Conservation (phyloP, 176 grass and related monocot species). For the Carex pumila region DNA sequence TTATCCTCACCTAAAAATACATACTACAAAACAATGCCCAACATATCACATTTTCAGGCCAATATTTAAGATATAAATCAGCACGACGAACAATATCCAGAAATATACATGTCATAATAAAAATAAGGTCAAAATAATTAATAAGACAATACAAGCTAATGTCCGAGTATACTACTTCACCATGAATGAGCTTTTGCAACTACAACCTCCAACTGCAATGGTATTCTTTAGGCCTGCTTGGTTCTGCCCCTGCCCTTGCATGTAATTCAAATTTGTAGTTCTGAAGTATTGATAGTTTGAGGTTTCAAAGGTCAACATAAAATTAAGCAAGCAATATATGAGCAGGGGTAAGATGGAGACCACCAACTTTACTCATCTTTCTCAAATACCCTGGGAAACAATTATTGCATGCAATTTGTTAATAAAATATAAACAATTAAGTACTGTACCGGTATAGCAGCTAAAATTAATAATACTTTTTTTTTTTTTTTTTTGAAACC, state of each 20-base stretch:
- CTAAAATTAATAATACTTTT: too few relatives aligned
- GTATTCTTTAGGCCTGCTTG: slow-evolving; percentile 14
- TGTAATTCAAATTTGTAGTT: not conserved
- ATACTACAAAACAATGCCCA: not conserved
- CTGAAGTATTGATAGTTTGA: not conserved
- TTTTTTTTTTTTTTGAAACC: too few relatives aligned
- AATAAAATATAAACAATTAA: too few relatives aligned
- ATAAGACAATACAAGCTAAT: not conserved
- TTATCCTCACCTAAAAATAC: not conserved
- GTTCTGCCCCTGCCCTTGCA: too few relatives aligned
- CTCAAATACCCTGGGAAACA: slow-evolving; percentile 60
- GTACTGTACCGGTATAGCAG: too few relatives aligned
- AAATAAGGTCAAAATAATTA: not conserved
- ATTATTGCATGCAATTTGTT: not conserved
- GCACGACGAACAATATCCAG: too few relatives aligned
- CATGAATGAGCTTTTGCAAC: slow-evolving; percentile 54
- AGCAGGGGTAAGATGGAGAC: slow-evolving; percentile 17
- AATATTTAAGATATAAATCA: not conserved
- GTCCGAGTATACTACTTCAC: slow-evolving; percentile 12
- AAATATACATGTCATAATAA: slow-evolving; percentile 7
- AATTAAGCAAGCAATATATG: not conserved
- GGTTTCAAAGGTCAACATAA: not conserved
- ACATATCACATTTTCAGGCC: slow-evolving; percentile 12
- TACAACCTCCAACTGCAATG: slow-evolving; percentile 38
- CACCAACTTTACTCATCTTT: slow-evolving; percentile 66